A percentile compares a stretch with the other conserved stretches of the same genome.
Evolutionary conservation across 306 rosid species (phyloP).

Genomic region (Lagenaria siceraria): DNA sequence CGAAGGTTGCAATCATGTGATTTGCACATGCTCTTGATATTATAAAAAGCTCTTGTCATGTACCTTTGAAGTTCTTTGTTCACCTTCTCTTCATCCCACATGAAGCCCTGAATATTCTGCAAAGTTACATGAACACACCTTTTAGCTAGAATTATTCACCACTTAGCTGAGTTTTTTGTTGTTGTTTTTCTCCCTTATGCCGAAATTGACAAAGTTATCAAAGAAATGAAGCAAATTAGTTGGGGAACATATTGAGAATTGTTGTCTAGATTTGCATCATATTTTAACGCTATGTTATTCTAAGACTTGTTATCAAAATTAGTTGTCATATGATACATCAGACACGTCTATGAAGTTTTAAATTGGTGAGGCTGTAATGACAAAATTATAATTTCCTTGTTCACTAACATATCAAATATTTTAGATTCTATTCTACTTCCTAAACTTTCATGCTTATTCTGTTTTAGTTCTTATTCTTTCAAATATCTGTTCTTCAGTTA

Average conservation of each 20-base stretch:
- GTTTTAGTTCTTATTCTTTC: too few species aligned
- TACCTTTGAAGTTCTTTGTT: conserved; percentile 37
- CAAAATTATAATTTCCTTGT: not conserved
- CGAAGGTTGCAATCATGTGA: conserved; percentile 37
- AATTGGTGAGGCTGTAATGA: not conserved
- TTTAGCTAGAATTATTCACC: not conserved
- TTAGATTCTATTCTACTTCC: not conserved
- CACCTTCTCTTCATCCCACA: conserved; percentile 55
- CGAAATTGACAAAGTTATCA: not conserved
- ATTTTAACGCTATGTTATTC: too few species aligned
- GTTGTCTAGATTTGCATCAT: not conserved
- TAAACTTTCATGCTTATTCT: not conserved
- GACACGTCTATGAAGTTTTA: not conserved
- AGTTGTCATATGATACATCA: not conserved
- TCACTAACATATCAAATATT: not conserved
- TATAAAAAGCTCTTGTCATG: conserved; percentile 36
- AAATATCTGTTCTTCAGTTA: not conserved
- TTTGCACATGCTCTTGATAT: conserved; percentile 45
- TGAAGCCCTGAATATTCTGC: conserved; percentile 46
- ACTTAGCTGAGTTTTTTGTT: not conserved
- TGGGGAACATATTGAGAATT: not conserved
- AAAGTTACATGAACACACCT: not conserved
- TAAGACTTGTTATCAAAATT: too few species aligned
- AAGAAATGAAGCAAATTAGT: not conserved
- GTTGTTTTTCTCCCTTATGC: not conserved